Base-by-base conservation (phyloP, 2,329 filamentous ascomycete genomes). In the Epichloe aotearoae region DNA sequence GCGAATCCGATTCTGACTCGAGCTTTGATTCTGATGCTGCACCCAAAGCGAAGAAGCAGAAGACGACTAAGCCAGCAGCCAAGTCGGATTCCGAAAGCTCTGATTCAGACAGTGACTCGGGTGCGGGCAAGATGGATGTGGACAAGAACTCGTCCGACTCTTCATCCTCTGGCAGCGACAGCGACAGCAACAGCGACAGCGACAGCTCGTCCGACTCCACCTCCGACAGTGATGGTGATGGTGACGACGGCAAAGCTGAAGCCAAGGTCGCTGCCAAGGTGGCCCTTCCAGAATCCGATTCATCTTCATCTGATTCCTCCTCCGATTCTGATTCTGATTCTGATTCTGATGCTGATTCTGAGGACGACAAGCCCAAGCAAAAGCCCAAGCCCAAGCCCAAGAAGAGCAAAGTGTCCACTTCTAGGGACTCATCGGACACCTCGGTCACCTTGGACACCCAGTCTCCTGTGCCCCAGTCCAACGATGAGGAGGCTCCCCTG, bases 1-100 rank as follows among this genome's bases (percentile, higher is more conserved):
- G 57, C 42, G 69, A 67, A 51, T 67, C 66, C 15, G 62, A 61
- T 12, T 69, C 66, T 4, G 60, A 58, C 14, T 67, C 67, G 1
- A 63, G 68, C 46, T 74, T 73, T 17, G 68, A 66, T 55, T 73
- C 69, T 8, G 72, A 74, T 39, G 69, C 69, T 40, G 69, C 74
- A 52, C 75, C 72, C 3, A 69, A 69, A 53, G 56, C 66, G 26
- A 82, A 82, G 69, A 82, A 79, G 65, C 63, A 63, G 54, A 73
- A 72, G 62, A 69, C 66, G 33, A 71, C 46, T 3, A 40, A 52
- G 19, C 34, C 52, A n/a, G 50, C 56, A 26, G 50, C 52, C 36
- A 48, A 52, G 33, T 50, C 53, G 23, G 52, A 57, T 20, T 56
- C 57, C 3, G 37, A 49, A 14, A 37, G 48, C 38, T 52, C 53